Evolutionary conservation across 306 rosid species (phyloP), one percentile per base, ranked within the genome.

Genomic region (Urtica urens): DNA sequence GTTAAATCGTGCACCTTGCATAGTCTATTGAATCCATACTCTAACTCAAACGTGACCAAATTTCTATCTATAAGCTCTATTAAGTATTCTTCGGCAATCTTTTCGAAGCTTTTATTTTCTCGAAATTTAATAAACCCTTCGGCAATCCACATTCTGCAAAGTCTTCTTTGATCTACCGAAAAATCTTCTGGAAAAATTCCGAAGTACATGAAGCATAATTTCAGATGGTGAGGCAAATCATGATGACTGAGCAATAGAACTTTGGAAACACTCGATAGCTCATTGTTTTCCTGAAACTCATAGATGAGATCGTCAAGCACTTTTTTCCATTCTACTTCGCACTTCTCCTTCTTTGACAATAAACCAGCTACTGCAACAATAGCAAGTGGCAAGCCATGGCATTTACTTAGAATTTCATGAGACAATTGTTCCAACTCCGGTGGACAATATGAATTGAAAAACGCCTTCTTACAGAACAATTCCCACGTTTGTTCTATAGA

Each of bases 341-440:
- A 18, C 46, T 40, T 56, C 10, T 14, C 50, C 3, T 19, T 49
- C 13, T 29, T 54, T n/a, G 44, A 54, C n/a, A 63, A 20, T 5
- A 63, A 21, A 23, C 61, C 61, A 7, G 49, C 55, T 38, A 63
- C 46, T 3, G 49, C 50, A 0, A 43, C 51, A 24, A 63, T 54
- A 1, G 35, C 62, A 16, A 63, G 51, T 7, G 62, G 69, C 20
- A 55, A 35, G 3, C 69, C 56, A 20, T 30, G 38, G 16, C 69
- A 63, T 27, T 25, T 44, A 11, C 15, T 37, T 12, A 63, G 14
- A 6, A 62, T 53, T 7, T 14, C 46, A 24, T 8, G 38, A 45
- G 68, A 35, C 23, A 55, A 45, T 7, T 47, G 33, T 26, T 44
- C 38, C 14, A 62, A 52, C 7, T 63, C 56, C 25, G 6, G 18